Conservation (phyloP, 352 stramenopile genomes). For the Globisporangium cystogenes region DNA sequence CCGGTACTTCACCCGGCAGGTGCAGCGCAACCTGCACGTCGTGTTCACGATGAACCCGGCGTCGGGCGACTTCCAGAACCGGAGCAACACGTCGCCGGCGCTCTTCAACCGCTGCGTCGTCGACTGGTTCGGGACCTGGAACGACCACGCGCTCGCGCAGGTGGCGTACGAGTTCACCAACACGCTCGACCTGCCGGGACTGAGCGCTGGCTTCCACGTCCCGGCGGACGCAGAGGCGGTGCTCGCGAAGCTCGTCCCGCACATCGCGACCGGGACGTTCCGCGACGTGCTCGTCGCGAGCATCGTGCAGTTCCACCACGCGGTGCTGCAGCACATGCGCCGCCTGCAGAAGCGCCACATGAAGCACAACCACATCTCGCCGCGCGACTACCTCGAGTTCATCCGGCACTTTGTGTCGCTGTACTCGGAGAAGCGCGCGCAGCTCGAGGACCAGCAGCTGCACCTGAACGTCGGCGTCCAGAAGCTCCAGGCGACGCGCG, state of each 20-base stretch:
- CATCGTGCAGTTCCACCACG: slow-evolving; percentile 88
- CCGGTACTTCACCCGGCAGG: slow-evolving; percentile 96
- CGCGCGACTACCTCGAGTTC: slow-evolving; percentile 91
- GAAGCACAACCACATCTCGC: slow-evolving; percentile 89
- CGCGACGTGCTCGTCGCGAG: slow-evolving; percentile 74
- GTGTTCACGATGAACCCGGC: slow-evolving; percentile 99
- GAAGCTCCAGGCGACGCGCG: slow-evolving; percentile 97
- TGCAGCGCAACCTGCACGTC: slow-evolving; percentile 99
- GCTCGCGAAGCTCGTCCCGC: slow-evolving; percentile 54
- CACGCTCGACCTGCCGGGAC: slow-evolving; percentile 91
- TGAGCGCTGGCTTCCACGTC: slow-evolving; percentile 59
- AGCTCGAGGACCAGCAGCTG: slow-evolving; percentile 95
- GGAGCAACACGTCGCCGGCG: slow-evolving; percentile 98
- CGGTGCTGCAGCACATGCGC: slow-evolving; percentile 79
- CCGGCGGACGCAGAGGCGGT: slow-evolving; percentile 39
- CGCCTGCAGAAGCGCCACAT: slow-evolving; percentile 82
- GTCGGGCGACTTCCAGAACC: slow-evolving; percentile 93
- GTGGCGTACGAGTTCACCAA: slow-evolving; percentile 97
- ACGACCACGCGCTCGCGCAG: slow-evolving; percentile 96
- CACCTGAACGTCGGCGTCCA: slow-evolving; percentile 98
- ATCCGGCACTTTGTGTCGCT: slow-evolving; percentile 88
- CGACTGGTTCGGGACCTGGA: slow-evolving; percentile 99
- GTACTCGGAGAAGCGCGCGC: slow-evolving; percentile 89
- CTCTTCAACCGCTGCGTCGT: slow-evolving; percentile 99
- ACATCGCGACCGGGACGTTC: slow-evolving; percentile 66